These are phyloP conservation scores for Pythium aquatile DNA, from an alignment of 352 stramenopile species.

Conservation along the genomic window DNA sequence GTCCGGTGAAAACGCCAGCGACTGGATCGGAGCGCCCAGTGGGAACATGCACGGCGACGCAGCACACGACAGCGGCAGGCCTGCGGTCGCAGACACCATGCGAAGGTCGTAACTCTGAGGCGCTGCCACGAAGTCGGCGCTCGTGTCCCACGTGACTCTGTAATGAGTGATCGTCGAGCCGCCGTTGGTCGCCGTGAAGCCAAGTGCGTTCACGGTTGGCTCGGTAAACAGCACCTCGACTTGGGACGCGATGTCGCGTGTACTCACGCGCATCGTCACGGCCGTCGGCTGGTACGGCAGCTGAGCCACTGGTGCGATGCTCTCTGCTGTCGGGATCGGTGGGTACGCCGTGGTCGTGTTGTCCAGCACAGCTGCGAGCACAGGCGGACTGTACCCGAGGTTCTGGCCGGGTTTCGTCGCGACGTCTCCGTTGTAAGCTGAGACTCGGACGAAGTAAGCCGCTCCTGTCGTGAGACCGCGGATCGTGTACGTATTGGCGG, in stretches of 20 bases:
- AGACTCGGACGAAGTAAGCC: slow-evolving; percentile 89
- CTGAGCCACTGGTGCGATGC: slow-evolving; percentile 47
- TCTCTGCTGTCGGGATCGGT: slow-evolving; percentile 25
- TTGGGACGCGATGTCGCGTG: slow-evolving; percentile 64
- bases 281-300: slow-evolving; percentile 65
- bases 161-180: slow-evolving; percentile 63
- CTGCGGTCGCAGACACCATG: slow-evolving; percentile 34
- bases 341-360: slow-evolving; percentile 8
- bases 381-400: slow-evolving; percentile 57
- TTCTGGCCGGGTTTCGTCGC: slow-evolving; percentile 21
- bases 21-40: slow-evolving; percentile 92
- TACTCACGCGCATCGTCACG: slow-evolving; percentile 78
- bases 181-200: slow-evolving; percentile 54
- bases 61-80: slow-evolving; percentile 32
- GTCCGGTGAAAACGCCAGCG: slow-evolving; percentile 69
- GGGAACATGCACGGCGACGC: slow-evolving; percentile 75
- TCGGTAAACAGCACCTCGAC: slow-evolving; percentile 75
- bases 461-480: slow-evolving; percentile 67
- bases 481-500: slow-evolving; percentile 72
- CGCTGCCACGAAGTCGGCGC: slow-evolving; percentile 35
- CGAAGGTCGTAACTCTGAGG: slow-evolving; percentile 53
- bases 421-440: slow-evolving; percentile 81
- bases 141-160: slow-evolving; percentile 57
- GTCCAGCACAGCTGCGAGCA: slow-evolving; percentile 49
- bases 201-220: slow-evolving; percentile 67